phyloP scores from a whole-genome alignment of 768 basidiomycete genomes.

The Strobilomyces echinocephalus region DNA sequence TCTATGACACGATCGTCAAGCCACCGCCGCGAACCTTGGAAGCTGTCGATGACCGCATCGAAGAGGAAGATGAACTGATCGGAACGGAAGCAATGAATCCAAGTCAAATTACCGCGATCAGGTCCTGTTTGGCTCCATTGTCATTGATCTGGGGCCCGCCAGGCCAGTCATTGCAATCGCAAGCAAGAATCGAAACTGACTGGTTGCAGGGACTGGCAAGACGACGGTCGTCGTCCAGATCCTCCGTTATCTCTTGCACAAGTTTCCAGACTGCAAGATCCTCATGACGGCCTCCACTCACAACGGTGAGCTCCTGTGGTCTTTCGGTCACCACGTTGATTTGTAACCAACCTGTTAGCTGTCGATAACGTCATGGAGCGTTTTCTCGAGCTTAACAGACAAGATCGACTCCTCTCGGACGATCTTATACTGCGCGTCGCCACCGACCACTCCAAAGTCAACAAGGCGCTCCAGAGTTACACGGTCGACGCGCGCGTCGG shows the following conservation, averaged over 20 bases:
- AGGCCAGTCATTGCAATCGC: slow-evolving; percentile 30
- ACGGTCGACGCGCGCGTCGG: slow-evolving; percentile 64
- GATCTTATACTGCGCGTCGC: slow-evolving; percentile 64
- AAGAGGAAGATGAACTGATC: slow-evolving; percentile 10
- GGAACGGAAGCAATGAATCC: slow-evolving; percentile 38
- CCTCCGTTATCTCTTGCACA: slow-evolving; percentile 39
- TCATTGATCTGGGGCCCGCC: slow-evolving; percentile 70
- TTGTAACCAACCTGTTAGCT: slow-evolving; percentile 35
- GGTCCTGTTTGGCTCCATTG: slow-evolving; percentile 39
- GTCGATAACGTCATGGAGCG: slow-evolving; percentile 69
- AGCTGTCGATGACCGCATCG: not conserved
- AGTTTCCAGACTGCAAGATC: slow-evolving; percentile 39
- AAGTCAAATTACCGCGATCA: slow-evolving; percentile 51
- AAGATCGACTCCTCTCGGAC: slow-evolving; percentile 40
- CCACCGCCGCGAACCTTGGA: slow-evolving; percentile 21
- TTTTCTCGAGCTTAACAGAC: slow-evolving; percentile 47
- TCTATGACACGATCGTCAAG: slow-evolving; percentile 44
- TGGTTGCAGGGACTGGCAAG: slow-evolving; percentile 56
- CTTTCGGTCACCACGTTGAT: not conserved
- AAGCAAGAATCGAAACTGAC: not conserved
- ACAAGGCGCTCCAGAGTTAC: slow-evolving; percentile 50
- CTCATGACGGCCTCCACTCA: slow-evolving; percentile 71
- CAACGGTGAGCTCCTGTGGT: slow-evolving; percentile 40
- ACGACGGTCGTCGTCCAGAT: slow-evolving; percentile 67
- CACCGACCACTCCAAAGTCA: slow-evolving; percentile 60